Conservation (phyloP, 345 rosid genomes). For the Lepidium aucheri region DNA sequence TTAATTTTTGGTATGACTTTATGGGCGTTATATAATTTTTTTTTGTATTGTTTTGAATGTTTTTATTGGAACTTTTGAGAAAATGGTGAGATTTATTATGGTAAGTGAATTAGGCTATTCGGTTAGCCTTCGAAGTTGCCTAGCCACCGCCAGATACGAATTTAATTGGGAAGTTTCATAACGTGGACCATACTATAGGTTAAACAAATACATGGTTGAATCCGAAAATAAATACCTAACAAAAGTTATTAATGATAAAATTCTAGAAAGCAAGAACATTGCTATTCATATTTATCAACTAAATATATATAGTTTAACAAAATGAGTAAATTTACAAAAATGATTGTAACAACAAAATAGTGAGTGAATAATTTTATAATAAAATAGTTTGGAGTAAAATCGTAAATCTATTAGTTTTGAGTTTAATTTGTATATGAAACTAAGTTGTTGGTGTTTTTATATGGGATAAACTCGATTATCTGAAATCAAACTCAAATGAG, state of each 20-base stretch:
- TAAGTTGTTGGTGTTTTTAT: no score
- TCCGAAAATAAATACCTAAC: neutral
- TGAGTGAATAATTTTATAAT: no score
- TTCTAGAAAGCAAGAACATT: neutral
- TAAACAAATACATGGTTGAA: neutral
- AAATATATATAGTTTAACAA: no score
- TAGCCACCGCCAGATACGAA: slow-evolving; percentile 6
- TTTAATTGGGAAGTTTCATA: neutral
- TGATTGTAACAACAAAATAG: no score
- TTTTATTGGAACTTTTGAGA: neutral
- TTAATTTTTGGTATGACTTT: neutral
- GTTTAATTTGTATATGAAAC: no score
- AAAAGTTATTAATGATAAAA: neutral
- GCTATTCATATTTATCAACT: neutral
- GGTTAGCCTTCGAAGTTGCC: neutral
- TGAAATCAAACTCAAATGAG: no score
- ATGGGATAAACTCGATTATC: no score
- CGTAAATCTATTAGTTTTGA: no score
- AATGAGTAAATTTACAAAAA: no score
- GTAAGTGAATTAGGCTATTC: neutral
- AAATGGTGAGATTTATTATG: neutral
- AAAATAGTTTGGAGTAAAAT: no score
- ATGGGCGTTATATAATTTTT: neutral
- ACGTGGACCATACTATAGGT: neutral
- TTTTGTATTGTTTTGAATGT: no score